Evolutionary conservation across 1,139 yeast species (phyloP).

Genomic region (Keqinozyma sinolaborantium): DNA sequence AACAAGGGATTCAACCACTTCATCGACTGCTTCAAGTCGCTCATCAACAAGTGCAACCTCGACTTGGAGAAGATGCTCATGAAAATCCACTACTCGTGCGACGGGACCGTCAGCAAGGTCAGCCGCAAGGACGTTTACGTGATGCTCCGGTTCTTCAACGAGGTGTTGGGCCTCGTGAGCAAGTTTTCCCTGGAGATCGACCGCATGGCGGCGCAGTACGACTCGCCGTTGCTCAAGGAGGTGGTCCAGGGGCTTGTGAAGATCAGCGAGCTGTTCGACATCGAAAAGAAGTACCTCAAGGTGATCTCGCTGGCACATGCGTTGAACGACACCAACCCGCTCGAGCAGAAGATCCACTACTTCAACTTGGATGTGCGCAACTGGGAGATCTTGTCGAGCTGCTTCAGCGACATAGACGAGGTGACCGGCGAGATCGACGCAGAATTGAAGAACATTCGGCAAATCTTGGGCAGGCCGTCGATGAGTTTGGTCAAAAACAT

Average conservation of each 20-base stretch:
- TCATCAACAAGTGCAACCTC: slow-evolving; percentile 28
- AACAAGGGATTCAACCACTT: slow-evolving; percentile 40
- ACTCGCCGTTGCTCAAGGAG: slow-evolving; percentile 21
- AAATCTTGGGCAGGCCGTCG: slow-evolving; percentile 52
- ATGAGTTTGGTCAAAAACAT: slow-evolving; percentile 54
- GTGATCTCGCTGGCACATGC: slow-evolving; percentile 61
- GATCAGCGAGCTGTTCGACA: slow-evolving; percentile 11
- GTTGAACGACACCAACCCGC: slow-evolving; percentile 33
- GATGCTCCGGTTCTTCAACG: slow-evolving; percentile 50
- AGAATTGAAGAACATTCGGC: slow-evolving; percentile 48
- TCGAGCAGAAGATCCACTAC: slow-evolving; percentile 46
- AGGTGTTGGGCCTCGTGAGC: slow-evolving; percentile 26
- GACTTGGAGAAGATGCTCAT: slow-evolving; percentile 71
- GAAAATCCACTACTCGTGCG: slow-evolving; percentile 58
- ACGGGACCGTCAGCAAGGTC: slow-evolving; percentile 38
- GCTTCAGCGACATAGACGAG: slow-evolving; percentile 37
- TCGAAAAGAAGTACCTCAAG: slow-evolving; percentile 32
- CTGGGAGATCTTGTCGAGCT: slow-evolving; percentile 38
- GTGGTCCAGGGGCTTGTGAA: slow-evolving; percentile 19
- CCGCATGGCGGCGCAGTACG: slow-evolving; percentile 6
- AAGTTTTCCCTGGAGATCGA: slow-evolving; percentile 21
- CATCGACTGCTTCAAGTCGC: slow-evolving; percentile 48
- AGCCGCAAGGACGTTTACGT: slow-evolving; percentile 64
- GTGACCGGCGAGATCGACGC: slow-evolving; percentile 43
- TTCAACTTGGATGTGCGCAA: slow-evolving; percentile 44